Evolutionary conservation across 495 filamentous ascomycete genomes (phyloP).

Genomic region (Penicillium tannophilum): DNA sequence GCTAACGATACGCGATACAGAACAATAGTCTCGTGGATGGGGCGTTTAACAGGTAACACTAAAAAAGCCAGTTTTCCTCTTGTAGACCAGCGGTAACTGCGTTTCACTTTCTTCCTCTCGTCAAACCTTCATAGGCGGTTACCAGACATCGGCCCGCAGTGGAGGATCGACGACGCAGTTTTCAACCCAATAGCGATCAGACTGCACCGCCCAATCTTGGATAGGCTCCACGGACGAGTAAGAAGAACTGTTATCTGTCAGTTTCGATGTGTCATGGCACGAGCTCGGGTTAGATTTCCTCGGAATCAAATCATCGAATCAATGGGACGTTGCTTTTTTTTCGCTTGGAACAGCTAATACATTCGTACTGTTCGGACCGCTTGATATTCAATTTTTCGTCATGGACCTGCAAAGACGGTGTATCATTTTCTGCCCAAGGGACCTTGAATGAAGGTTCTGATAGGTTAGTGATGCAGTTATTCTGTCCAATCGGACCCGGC

Average conservation of each 20-base stretch:
- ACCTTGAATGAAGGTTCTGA: not conserved
- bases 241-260: conserved; percentile 14
- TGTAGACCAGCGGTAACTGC: conserved; percentile 1
- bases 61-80: not conserved
- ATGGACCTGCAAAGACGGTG: conserved; percentile 4
- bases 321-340: not conserved
- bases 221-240: conserved; percentile 4
- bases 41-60: not conserved
- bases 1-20: conserved; percentile 5
- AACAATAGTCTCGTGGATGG: not conserved
- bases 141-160: not conserved
- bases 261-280: conserved; percentile 22
- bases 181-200: conserved; percentile 5
- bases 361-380: conserved; percentile 18
- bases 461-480: not conserved
- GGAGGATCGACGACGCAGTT: conserved; percentile 9
- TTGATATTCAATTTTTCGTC: conserved; percentile 13
- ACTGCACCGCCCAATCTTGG: not conserved
- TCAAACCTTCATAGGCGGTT: conserved; percentile 13
- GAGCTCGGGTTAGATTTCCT: not conserved
- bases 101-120: conserved; percentile 9
- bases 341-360: not conserved
- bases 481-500: not conserved
- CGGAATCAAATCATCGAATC: not conserved
- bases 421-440: conserved; percentile 13